Evolutionary conservation across 441 rosid genomes (phyloP), one percentile per base, ranked within the genome.

Genomic region (Raphanus hybrid): DNA sequence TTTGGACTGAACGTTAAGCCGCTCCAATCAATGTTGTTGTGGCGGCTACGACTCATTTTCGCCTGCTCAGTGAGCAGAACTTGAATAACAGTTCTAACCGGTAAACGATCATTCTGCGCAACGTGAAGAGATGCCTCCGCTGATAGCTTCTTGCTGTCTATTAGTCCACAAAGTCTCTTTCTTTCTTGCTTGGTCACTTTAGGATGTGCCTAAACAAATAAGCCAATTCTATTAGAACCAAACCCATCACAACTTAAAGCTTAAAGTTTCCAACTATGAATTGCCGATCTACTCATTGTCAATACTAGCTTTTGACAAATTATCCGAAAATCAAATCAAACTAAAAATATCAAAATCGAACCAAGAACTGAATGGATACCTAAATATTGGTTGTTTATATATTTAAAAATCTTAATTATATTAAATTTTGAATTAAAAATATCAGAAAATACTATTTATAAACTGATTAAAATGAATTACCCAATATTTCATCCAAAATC

Each of bases 71-170:
- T 84, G 76, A 87, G 84, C 8, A 94, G 78, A 58, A 92, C 94
- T 73, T 94, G 95, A 20, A 94, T 83, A 10, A 88, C 90, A 0
- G 91, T 86, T 8, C 98, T 87, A 29, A 92, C 91, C 0, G 98
- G 97, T 74, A 94, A 78, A 41, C 98, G 87, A 75, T 92, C 91
- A n/a, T 94, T 94, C 61, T 87, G 95, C 1, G 92, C 87, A 0
- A 92, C 97, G 11, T 92, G 98, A 61, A 84, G 69, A 55, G 98
- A 89, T 43, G 97, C 97, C 70, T 94, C 97, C 0, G 82, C 81
- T 6, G 97, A 82, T 60, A 94, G 87, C 65, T 90, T 94, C 29
- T 83, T 82, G 80, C 86, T 83, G 43, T 92, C 97, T 52, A 94
- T 88, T 64, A 92, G 77, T 50, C 85, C 78, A 73, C 95, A 91